Conservation (phyloP, 768 basidiomycete genomes). For the Zangia roseola region DNA sequence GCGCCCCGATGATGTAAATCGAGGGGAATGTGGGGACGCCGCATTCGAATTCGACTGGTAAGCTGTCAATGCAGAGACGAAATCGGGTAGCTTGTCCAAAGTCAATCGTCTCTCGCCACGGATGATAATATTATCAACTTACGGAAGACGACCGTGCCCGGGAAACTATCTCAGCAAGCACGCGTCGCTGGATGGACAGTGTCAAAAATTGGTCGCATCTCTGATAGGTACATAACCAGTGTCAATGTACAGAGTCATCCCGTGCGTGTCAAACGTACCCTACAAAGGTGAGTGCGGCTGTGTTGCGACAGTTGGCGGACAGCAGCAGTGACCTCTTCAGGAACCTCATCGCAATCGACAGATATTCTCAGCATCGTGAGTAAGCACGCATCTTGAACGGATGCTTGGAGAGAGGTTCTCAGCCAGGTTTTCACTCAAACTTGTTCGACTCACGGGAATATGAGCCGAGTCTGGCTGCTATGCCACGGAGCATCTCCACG, state of each 20-base stretch:
- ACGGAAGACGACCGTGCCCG: constrained; percentile 59
- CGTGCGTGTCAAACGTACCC: constrained; percentile 39
- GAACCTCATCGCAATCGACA: constrained; percentile 55
- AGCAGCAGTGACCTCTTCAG: constrained; percentile 40
- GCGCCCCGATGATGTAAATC: constrained; percentile 9
- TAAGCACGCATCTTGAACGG: constrained; percentile 72
- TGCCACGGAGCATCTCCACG: constrained; percentile 43
- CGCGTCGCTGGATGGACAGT: constrained; percentile 43
- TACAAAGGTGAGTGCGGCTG: constrained; percentile 54
- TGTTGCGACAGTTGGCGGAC: constrained; percentile 45
- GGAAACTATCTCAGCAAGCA: constrained; percentile 47
- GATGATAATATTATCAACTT: constrained; percentile 20
- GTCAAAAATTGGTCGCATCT: constrained; percentile 68
- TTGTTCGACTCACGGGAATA: constrained; percentile 44
- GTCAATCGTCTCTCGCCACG: constrained; percentile 4
- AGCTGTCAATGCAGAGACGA: constrained; percentile 49
- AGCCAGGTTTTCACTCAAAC: constrained; percentile 10
- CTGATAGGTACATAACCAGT: constrained; percentile 38
- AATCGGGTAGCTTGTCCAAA: constrained; percentile 64
- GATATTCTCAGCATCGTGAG: constrained; percentile 69
- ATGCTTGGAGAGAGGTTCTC: constrained; percentile 38
- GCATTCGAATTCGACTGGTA: constrained; percentile 20
- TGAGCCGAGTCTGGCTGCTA: constrained; percentile 39
- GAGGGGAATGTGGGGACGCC: constrained; percentile 8
- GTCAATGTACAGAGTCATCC: constrained; percentile 2